Evolutionary conservation across 306 rosid species (phyloP), one percentile per base, ranked within the genome.

Genomic region (Lathyrus oleraceus): DNA sequence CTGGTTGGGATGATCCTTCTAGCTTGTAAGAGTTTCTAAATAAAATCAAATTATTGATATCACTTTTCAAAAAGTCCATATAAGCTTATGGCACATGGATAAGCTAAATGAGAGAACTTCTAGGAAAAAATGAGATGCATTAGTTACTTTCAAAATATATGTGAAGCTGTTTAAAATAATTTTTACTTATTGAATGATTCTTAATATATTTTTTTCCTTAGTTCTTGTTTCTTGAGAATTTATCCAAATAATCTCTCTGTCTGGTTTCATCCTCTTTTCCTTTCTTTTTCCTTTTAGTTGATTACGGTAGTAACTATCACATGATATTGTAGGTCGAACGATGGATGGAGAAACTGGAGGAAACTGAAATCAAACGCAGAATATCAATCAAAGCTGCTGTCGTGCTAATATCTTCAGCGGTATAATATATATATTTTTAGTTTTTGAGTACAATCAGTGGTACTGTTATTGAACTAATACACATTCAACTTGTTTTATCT

Each of bases 311-410:
- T 61, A 62, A 74, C 77, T 76, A 44, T 67, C 60, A 60, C 21
- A 20, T 65, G 47, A 61, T 74, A 39, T 81, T 69, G 56, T 71
- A 94, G 99, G 86, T 89, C 64, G 97, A 94, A 79, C 85, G 88
- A 42, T 94, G 89, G 97, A 94, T 94, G 91, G 97, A 91, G 82
- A 94, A 94, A 79, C 81, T 94, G 81, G 99, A 94, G 76, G 97
- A 94, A 86, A 65, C 86, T 8, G 97, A 94, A 75, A 62, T 82
- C 74, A 88, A 87, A 84, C 73, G 56, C 64, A 94, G 96, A 82
- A 73, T 89, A 70, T 84, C 91, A 69, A 89, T 94, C 73, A 94
- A 91, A 87, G 73, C 84, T 49, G 79, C 87, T 72, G 80, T 94
- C 80, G 81, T 82, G 40, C 69, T 86, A 62, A 70, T 68, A 81